Conservation (phyloP, 148 eudicot species). For the Rhododendron griersonianum region DNA sequence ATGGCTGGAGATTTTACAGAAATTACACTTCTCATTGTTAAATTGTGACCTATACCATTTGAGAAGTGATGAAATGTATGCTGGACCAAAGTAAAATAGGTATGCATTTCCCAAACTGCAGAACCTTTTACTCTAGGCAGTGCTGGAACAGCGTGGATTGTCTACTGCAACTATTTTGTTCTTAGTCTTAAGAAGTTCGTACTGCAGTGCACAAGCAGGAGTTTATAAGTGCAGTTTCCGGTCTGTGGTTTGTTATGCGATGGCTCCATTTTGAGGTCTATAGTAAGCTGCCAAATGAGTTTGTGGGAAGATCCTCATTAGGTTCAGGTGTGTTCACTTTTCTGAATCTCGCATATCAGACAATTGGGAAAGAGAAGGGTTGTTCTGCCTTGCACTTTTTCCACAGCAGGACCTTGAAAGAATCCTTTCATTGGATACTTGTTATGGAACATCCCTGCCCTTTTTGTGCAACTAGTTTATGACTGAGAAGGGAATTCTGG, state of each 20-base stretch:
- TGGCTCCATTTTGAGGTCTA: not conserved
- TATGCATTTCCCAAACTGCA: not conserved
- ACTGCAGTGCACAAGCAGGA: not conserved
- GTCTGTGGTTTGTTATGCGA: not conserved
- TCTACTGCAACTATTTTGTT: not conserved
- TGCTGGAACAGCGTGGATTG: not conserved
- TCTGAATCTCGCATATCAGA: not conserved
- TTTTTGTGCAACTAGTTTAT: not conserved
- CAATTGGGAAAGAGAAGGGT: not conserved
- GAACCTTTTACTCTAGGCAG: not conserved
- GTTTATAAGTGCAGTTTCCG: not conserved
- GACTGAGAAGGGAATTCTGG: not conserved
- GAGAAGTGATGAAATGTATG: not conserved
- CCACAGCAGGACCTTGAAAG: not conserved
- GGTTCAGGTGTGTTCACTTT: not conserved
- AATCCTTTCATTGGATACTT: not conserved
- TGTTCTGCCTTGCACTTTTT: not conserved
- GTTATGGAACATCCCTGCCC: not conserved
- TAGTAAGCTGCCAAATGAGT: not conserved
- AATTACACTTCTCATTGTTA: not conserved
- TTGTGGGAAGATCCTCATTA: not conserved
- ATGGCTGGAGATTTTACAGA: not conserved
- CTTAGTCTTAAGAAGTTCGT: not conserved
- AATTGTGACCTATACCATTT: not conserved
- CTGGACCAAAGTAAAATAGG: not conserved